Percentiles rank a stretch among this genome's conserved stretches.
Conservation (phyloP, 257 asterid species). For the Coffea canephora region DNA sequence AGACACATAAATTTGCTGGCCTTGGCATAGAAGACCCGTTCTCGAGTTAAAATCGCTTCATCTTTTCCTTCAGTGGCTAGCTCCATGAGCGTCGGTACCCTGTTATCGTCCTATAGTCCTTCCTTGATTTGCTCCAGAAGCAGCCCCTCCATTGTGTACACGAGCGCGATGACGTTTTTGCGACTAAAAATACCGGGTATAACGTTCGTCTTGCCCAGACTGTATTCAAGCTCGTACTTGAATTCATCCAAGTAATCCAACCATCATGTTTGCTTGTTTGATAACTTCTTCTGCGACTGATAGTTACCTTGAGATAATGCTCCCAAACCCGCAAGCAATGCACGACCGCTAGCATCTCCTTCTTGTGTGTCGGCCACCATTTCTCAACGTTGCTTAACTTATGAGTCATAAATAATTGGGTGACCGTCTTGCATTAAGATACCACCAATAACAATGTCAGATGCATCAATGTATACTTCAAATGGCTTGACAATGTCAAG, state of each 20-base stretch:
- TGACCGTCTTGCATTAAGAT: not conserved
- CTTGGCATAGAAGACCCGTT: no score
- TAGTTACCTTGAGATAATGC: not conserved
- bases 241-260: not conserved
- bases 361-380: not conserved
- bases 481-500: not conserved
- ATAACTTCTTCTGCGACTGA: not conserved
- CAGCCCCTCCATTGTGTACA: no score
- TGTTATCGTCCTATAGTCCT: no score
- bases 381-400: not conserved
- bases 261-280: not conserved
- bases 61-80: no score
- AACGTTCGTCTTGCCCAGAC: not conserved
- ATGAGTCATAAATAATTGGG: not conserved
- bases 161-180: not conserved
- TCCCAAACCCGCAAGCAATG: not conserved
- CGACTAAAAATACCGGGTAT: not conserved
- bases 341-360: not conserved
- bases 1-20: no score
- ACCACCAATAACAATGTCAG: not conserved
- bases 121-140: no score
- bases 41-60: no score
- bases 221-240: not conserved
- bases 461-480: not conserved
- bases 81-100: no score